phyloP scores from a whole-genome alignment of 2,329 filamentous ascomycete genomes.

The Furcasterigmium furcatum region DNA sequence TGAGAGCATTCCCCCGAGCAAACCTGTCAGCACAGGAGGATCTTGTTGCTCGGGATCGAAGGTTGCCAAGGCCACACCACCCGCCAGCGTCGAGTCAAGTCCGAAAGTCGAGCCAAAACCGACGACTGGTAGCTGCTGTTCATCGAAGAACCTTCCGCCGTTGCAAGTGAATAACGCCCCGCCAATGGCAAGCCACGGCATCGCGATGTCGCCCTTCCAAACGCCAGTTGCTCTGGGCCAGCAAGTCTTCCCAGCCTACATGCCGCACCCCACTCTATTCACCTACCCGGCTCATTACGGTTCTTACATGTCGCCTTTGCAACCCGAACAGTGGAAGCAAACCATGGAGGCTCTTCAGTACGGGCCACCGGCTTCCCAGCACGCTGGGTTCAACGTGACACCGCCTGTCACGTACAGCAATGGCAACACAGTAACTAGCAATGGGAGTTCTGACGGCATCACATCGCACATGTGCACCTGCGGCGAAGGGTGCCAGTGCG shows the following conservation, averaged over 20 bases:
- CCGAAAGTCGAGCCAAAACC: constrained; percentile 11
- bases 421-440: neutral
- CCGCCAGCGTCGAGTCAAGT: constrained; percentile 10
- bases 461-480: constrained; percentile 53
- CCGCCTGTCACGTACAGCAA: constrained; percentile 4
- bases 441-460: neutral
- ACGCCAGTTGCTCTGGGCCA: constrained; percentile 30
- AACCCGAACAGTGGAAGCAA: constrained; percentile 51
- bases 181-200: constrained; percentile 13
- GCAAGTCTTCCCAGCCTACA: constrained; percentile 34
- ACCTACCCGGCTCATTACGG: constrained; percentile 53
- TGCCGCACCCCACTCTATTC: constrained; percentile 42
- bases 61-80: constrained; percentile 5
- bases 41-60: constrained; percentile 16
- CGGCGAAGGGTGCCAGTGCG: constrained; percentile 63
- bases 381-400: constrained; percentile 9
- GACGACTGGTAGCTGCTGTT: constrained; percentile 30
- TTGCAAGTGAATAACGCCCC: constrained; percentile 3
- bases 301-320: constrained; percentile 51
- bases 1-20: neutral
- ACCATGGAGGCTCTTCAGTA: constrained; percentile 37
- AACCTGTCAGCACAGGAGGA: neutral
- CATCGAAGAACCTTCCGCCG: constrained; percentile 20
- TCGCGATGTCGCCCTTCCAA: constrained; percentile 29
- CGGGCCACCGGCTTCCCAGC: constrained; percentile 26